Conservation (phyloP, 306 rosid species). For the Oemleria cerasiformis region DNA sequence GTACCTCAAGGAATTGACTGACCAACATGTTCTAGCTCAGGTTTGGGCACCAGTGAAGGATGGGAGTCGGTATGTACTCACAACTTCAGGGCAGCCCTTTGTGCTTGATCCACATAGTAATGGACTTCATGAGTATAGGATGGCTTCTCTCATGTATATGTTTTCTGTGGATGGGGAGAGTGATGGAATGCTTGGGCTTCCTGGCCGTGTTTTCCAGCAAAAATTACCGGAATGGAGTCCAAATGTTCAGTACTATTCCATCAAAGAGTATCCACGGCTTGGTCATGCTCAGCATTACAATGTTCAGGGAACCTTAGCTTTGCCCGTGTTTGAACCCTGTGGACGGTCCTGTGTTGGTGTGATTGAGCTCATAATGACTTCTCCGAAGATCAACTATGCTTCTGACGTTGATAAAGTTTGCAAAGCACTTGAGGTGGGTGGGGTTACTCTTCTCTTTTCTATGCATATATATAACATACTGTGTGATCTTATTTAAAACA, state of each 20-base stretch:
- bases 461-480: conserved; percentile 1
- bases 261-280: conserved; percentile 67
- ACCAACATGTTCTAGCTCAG: conserved; percentile 76
- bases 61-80: conserved; percentile 50
- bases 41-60: conserved; percentile 83
- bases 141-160: conserved; percentile 52
- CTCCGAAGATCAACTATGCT: conserved; percentile 72
- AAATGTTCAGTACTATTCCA: conserved; percentile 78
- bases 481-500: background rate
- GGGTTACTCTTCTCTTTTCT: conserved; percentile 20
- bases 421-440: conserved; percentile 92
- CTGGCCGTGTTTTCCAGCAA: conserved; percentile 80
- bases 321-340: conserved; percentile 76
- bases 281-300: conserved; percentile 70
- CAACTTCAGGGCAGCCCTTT: conserved; percentile 92
- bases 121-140: conserved; percentile 77
- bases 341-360: conserved; percentile 80
- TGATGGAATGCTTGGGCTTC: conserved; percentile 63
- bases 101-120: conserved; percentile 59
- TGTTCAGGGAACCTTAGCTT: conserved; percentile 81
- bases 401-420: conserved; percentile 84
- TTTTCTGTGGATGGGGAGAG: conserved; percentile 66
- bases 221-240: conserved; percentile 93
- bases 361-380: conserved; percentile 80
- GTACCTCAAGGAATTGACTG: conserved; percentile 60